Percentiles rank a stretch among this genome's conserved stretches.
These are phyloP conservation scores for Halteria grandinella DNA, from an alignment of 73 alveolate species.

Conservation along the genomic window DNA sequence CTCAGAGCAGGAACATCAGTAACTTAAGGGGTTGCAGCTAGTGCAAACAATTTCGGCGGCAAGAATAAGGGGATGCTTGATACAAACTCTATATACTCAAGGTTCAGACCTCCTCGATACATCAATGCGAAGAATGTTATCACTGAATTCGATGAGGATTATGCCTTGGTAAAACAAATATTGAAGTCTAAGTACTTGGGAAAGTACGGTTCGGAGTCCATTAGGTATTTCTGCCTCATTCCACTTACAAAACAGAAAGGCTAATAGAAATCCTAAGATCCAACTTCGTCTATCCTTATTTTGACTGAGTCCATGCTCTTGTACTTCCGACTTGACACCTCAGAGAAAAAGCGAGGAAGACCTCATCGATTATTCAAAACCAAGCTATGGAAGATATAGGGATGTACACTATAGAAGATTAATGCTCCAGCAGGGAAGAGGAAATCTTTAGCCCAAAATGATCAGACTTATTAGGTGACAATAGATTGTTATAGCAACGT, in stretches of 20 bases:
- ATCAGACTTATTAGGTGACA: too few species aligned
- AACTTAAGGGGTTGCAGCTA: constrained; percentile 74
- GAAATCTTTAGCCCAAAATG: too few species aligned
- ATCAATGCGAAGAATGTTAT: constrained; percentile 54
- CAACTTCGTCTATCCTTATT: not conserved
- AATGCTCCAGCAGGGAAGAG: too few species aligned
- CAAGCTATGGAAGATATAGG: not conserved
- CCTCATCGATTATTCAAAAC: not conserved
- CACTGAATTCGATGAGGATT: constrained; percentile 25
- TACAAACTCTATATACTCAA: constrained; percentile 65
- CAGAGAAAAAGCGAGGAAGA: not conserved
- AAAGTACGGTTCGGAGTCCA: constrained; percentile 5
- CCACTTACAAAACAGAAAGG: constrained; percentile 14
- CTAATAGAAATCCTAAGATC: too few species aligned
- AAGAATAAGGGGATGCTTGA: constrained; percentile 48
- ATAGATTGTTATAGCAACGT: too few species aligned
- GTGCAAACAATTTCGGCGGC: constrained; percentile 68
- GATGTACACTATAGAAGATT: constrained; percentile 19
- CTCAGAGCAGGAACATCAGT: constrained; percentile 80
- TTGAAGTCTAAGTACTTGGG: not conserved
- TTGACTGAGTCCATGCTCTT: constrained; percentile 15
- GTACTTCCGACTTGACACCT: constrained; percentile 14
- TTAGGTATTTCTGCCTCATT: constrained; percentile 33
- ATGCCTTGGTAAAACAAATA: constrained; percentile 16
- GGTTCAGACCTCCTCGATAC: constrained; percentile 90